Base-by-base conservation (phyloP, 2,329 filamentous ascomycete species). In the Aureobasidium melanogenum region DNA sequence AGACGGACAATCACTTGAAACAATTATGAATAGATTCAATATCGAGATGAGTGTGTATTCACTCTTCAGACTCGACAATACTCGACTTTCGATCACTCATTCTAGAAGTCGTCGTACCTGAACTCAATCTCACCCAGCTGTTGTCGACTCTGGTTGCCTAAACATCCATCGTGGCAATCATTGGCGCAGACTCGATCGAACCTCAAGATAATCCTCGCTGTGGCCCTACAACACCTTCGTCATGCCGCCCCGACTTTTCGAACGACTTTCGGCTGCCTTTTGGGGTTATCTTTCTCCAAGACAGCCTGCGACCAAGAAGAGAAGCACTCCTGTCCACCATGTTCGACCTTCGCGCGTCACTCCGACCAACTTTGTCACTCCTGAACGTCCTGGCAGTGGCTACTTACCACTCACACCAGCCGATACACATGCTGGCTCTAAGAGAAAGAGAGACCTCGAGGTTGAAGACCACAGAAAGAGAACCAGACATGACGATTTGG, bases 261-360 rank as follows among this genome's bases (percentile, higher is more conserved):
- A 69, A 50, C 67, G 68, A 44, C 65, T 77, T 7, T 71, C 73
- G 9, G 69, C 72, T 52, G 68, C 68, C 51, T 67, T 79, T 61
- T 77, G 75, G 75, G 69, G 70, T 61, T 76, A 73, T 62, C 68
- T 78, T 54, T 76, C 75, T 56, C 76, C 76, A 30, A 19, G 38
- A 8, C 41, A n/a, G 14, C 24, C n/a, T 17, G 28, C n/a, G 5
- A 2, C 30, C 3, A 43, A 32, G 41, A 47, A 32, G 22, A 43
- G 12, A 14, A 10, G n/a, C 12, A 8, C 22, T 5, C 1, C 15
- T 22, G 5, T 28, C 6, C 52, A 26, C 12, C 9, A 15, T 26
- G 36, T 32, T 34, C 52, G n/a, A 44, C 50, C 50, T 28, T 4
- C 15, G 2, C 22, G 22, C 15, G 34, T 22, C 9, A n/a, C 52